phyloP scores from a whole-genome alignment of 805 yeast species.

The Ogataea haglerorum region DNA sequence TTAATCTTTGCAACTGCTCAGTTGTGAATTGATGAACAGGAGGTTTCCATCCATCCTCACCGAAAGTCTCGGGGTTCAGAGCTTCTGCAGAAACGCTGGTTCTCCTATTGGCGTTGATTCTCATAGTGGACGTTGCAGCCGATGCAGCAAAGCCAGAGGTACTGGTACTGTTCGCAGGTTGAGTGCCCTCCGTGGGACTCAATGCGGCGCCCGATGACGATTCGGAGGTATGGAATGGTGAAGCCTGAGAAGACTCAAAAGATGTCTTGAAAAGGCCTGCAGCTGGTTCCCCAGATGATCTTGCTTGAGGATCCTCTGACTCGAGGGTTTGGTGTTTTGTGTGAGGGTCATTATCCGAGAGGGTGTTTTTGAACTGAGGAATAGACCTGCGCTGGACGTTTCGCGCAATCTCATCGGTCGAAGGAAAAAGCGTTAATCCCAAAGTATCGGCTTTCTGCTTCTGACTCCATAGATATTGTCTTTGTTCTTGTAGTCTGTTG shows the following conservation, averaged over 20 bases:
- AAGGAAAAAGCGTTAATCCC: conserved; percentile 39
- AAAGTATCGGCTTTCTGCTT: conserved; percentile 46
- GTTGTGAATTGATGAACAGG: conserved; percentile 61
- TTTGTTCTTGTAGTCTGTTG: conserved; percentile 56
- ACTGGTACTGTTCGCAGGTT: background rate
- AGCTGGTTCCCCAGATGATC: conserved; percentile 3
- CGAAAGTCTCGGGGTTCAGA: conserved; percentile 67
- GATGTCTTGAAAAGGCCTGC: conserved; percentile 8
- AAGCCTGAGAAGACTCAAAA: conserved; percentile 29
- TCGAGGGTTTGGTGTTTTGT: conserved; percentile 36
- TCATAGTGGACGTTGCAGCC: conserved; percentile 42
- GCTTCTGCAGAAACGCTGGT: conserved; percentile 91
- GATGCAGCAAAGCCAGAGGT: conserved; percentile 26
- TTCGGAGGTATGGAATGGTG: conserved; percentile 23
- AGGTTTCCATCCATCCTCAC: conserved; percentile 66
- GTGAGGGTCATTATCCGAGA: conserved; percentile 64
- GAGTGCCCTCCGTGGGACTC: conserved; percentile 1
- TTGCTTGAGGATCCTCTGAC: conserved; percentile 25
- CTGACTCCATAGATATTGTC: conserved; percentile 49
- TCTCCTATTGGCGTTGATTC: conserved; percentile 78
- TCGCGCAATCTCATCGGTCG: conserved; percentile 14
- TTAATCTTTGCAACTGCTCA: conserved; percentile 65
- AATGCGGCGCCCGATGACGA: conserved; percentile 13
- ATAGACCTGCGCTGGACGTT: conserved; percentile 29
- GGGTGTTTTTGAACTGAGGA: conserved; percentile 53